phyloP scores from a whole-genome alignment of 352 stramenopile genomes.

The Globisporangium polare region DNA sequence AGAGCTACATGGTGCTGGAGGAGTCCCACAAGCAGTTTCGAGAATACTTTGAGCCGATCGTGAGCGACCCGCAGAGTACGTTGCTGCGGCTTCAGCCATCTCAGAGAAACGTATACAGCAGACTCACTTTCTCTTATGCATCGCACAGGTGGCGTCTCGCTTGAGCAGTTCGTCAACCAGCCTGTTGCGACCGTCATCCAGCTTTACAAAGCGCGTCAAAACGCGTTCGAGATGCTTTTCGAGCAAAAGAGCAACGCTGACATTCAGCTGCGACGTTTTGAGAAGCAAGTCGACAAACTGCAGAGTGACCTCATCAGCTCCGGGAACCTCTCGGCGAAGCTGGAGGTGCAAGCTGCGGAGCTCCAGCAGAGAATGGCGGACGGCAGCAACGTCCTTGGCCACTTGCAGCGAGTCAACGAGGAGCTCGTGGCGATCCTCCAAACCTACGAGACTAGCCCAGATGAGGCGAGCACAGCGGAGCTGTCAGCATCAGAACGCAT shows the following conservation, averaged over 20 bases:
- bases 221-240: conserved; percentile 55
- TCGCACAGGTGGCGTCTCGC: conserved; percentile 27
- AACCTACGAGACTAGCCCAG: conserved; percentile 51
- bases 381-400: conserved; percentile 31
- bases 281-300: conserved; percentile 49
- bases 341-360: conserved; percentile 42
- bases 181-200: conserved; percentile 45
- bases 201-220: conserved; percentile 52
- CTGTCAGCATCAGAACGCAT: conserved; percentile 29
- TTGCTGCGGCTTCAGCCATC: not conserved
- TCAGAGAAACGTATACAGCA: not conserved
- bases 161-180: conserved; percentile 39
- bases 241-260: conserved; percentile 52
- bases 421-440: conserved; percentile 63
- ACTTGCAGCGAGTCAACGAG: conserved; percentile 50
- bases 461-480: conserved; percentile 26
- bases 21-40: conserved; percentile 40
- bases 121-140: not conserved
- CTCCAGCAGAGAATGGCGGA: conserved; percentile 39
- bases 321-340: conserved; percentile 39
- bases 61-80: conserved; percentile 42
- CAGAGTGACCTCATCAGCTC: conserved; percentile 41
- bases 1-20: conserved; percentile 36
- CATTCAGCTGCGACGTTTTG: conserved; percentile 40
- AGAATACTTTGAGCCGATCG: conserved; percentile 45